phyloP scores from a whole-genome alignment of 1,139 yeast genomes.

The Barnettozyma hawaiiensis region DNA sequence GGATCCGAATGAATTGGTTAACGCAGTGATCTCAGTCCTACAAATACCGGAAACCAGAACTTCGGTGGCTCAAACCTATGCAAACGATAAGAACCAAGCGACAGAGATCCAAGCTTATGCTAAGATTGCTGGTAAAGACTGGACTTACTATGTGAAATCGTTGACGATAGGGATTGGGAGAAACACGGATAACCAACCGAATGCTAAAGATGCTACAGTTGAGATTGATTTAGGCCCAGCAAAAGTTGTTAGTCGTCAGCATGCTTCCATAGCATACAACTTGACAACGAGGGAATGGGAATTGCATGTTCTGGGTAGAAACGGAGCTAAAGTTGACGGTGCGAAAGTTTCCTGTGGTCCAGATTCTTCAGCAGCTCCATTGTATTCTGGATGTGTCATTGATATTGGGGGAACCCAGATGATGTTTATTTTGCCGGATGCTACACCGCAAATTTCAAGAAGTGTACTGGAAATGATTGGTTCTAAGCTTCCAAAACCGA shows the following conservation, averaged over 20 bases:
- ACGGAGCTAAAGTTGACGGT: conserved; percentile 88
- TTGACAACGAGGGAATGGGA: conserved; percentile 79
- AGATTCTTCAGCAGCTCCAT: conserved; percentile 42
- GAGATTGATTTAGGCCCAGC: conserved; percentile 96
- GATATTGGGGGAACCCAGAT: conserved; percentile 97
- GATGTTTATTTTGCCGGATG: conserved; percentile 96
- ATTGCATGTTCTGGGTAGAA: conserved; percentile 73
- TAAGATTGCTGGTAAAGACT: conserved; percentile 83
- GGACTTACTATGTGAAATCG: conserved; percentile 93
- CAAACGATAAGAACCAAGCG: conserved; percentile 70
- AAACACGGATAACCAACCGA: conserved; percentile 50
- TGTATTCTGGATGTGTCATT: conserved; percentile 79
- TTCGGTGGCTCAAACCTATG: conserved; percentile 42
- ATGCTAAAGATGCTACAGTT: conserved; percentile 35
- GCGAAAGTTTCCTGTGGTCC: conserved; percentile 47
- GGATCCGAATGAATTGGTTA: conserved; percentile 34
- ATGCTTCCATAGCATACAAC: conserved; percentile 80
- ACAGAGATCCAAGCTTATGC: conserved; percentile 95
- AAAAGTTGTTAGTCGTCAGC: conserved; percentile 86
- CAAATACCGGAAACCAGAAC: conserved; percentile 40
- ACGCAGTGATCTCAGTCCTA: conserved; percentile 40
- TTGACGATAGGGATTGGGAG: conserved; percentile 78
- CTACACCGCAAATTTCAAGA: conserved; percentile 61
- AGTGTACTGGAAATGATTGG: conserved; percentile 40
- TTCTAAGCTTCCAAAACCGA: conserved; percentile 29